These are phyloP conservation scores for Leishmania mexicana DNA, from an alignment of 208 protist genomes.

Conservation along the genomic window DNA sequence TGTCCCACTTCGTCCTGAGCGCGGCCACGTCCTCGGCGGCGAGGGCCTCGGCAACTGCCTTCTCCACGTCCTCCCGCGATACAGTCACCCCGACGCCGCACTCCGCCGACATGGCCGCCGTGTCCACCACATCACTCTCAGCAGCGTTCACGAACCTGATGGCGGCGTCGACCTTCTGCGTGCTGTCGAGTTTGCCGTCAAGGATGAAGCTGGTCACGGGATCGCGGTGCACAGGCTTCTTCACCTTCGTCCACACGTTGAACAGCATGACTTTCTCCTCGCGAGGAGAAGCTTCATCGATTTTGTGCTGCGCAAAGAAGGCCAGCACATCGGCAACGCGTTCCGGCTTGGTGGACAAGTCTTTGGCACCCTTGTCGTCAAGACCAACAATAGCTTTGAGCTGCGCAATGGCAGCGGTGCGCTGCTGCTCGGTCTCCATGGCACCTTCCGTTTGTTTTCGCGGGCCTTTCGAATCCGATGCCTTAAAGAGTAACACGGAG, in stretches of 20 bases:
- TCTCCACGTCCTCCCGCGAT: constrained; percentile 43
- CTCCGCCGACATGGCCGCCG: constrained; percentile 52
- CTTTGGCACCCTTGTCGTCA: constrained; percentile 88
- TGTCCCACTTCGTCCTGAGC: constrained; percentile 76
- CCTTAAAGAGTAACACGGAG: not conserved
- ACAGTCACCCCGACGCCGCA: constrained; percentile 84
- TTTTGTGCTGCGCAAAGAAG: constrained; percentile 67
- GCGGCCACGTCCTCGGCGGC: constrained; percentile 44
- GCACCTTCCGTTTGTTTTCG: not conserved
- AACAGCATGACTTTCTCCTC: constrained; percentile 90
- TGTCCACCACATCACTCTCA: constrained; percentile 45
- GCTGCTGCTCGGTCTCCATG: constrained; percentile 32
- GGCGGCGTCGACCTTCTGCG: constrained; percentile 88
- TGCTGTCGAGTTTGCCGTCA: constrained; percentile 66
- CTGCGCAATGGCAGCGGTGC: constrained; percentile 38
- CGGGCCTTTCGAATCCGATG: not conserved
- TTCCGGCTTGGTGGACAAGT: constrained; percentile 86
- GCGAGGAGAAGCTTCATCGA: constrained; percentile 53
- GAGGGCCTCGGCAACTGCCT: constrained; percentile 62
- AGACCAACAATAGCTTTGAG: constrained; percentile 85
- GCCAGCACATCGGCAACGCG: constrained; percentile 81
- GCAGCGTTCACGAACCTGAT: constrained; percentile 75
- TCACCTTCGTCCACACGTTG: constrained; percentile 87
- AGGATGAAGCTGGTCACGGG: constrained; percentile 64
- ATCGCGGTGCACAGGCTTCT: constrained; percentile 69